Percentiles rank a stretch among this genome's conserved stretches.
These are phyloP conservation scores for Dicorynia guianensis DNA, from an alignment of 306 rosid genomes.

Conservation along the genomic window DNA sequence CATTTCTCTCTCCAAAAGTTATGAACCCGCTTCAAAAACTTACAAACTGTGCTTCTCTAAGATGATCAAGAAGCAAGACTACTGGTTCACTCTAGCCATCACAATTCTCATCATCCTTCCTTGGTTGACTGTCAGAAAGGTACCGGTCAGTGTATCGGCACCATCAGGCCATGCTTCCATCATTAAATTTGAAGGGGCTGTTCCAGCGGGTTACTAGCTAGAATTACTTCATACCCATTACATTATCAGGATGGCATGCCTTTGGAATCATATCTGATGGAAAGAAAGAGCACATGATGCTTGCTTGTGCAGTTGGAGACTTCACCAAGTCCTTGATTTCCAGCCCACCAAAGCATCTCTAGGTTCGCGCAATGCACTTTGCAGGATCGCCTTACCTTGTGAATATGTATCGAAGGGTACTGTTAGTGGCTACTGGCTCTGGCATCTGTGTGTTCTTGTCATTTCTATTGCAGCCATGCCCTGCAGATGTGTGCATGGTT, in stretches of 20 bases:
- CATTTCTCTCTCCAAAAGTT: conserved; percentile 48
- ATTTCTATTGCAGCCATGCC: conserved; percentile 60
- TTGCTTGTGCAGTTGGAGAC: conserved; percentile 78
- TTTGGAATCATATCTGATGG: conserved; percentile 77
- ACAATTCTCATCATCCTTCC: conserved; percentile 60
- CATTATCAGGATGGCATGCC: conserved; percentile 78
- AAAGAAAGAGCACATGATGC: conserved; percentile 61
- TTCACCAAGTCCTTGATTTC: conserved; percentile 62
- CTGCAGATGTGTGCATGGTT: conserved; percentile 54
- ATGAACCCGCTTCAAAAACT: conserved; percentile 49
- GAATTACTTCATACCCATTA: conserved; percentile 70
- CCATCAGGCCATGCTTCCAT: conserved; percentile 68
- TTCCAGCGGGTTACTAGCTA: conserved; percentile 63
- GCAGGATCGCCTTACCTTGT: conserved; percentile 72
- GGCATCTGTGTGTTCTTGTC: conserved; percentile 79
- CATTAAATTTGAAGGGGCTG: conserved; percentile 67
- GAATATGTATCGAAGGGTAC: conserved; percentile 59
- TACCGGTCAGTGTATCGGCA: conserved; percentile 45
- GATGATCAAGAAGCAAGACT: conserved; percentile 53
- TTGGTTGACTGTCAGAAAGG: conserved; percentile 61
- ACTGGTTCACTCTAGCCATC: conserved; percentile 61
- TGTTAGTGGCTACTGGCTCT: conserved; percentile 77
- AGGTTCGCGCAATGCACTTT: conserved; percentile 61
- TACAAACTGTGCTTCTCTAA: conserved; percentile 34
- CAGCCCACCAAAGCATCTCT: conserved; percentile 62